These are phyloP conservation scores for Zalerion maritima DNA, from an alignment of 495 filamentous ascomycete genomes.

Conservation along the genomic window DNA sequence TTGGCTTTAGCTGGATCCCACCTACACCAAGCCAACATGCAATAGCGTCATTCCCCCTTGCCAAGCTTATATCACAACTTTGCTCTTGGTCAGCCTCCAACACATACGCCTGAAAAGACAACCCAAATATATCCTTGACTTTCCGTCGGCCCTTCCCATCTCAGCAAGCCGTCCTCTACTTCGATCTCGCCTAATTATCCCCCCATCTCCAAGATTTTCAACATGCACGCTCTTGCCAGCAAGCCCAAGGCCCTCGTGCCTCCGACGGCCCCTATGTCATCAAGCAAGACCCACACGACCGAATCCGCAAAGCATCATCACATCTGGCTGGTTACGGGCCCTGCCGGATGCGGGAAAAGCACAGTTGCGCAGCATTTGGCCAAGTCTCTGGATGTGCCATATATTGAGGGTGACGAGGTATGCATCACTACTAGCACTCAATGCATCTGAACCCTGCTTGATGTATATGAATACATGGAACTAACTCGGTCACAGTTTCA, in stretches of 20 bases:
- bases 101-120: no score
- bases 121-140: no score
- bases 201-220: conserved; percentile 19
- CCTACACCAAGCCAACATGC: no score
- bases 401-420: conserved; percentile 94
- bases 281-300: conserved; percentile 7
- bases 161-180: not conserved
- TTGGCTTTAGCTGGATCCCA: no score
- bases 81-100: not conserved
- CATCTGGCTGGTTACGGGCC: conserved; percentile 96
- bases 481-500: conserved; percentile 57
- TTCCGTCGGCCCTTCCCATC: not conserved
- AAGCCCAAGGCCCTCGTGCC: conserved; percentile 20
- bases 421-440: conserved; percentile 19
- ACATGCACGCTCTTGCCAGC: conserved; percentile 17
- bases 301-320: conserved; percentile 41
- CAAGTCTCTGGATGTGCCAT: conserved; percentile 55
- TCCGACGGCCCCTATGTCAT: conserved; percentile 12
- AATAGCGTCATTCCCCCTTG: not conserved
- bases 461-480: conserved; percentile 4
- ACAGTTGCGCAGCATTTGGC: conserved; percentile 75
- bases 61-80: not conserved
- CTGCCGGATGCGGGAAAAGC: conserved; percentile 91
- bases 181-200: no score
- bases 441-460: conserved; percentile 1